phyloP scores from a whole-genome alignment of 768 basidiomycete genomes.

The Pluteus cervinus region DNA sequence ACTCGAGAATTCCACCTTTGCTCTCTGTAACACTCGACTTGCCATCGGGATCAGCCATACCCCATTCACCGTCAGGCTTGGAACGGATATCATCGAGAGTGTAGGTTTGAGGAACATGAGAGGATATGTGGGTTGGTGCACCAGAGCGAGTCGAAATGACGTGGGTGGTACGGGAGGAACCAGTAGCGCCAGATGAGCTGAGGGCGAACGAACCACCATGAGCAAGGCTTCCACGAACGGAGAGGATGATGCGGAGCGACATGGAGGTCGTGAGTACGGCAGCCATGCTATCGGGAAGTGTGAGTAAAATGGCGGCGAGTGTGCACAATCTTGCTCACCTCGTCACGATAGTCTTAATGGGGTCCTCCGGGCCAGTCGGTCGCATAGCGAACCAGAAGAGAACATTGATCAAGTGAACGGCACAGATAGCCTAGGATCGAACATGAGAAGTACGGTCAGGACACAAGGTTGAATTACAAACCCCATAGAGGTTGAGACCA shows the following conservation, averaged over 20 bases:
- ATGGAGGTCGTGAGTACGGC: conserved; percentile 85
- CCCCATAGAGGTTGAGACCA: conserved; percentile 80
- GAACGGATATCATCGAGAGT: conserved; percentile 50
- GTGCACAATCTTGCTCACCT: conserved; percentile 25
- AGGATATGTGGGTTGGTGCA: conserved; percentile 30
- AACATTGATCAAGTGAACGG: conserved; percentile 79
- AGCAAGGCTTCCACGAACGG: conserved; percentile 69
- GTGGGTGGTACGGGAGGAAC: conserved; percentile 47
- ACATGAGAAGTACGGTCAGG: conserved; percentile 2
- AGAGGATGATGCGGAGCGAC: conserved; percentile 82
- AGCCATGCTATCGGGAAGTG: conserved; percentile 49
- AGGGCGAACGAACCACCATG: conserved; percentile 66
- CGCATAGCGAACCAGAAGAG: conserved; percentile 84
- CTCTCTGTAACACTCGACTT: conserved; percentile 36
- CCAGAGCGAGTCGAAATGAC: conserved; percentile 44
- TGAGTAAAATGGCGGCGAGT: not conserved
- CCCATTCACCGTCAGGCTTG: conserved; percentile 44
- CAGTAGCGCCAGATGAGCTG: conserved; percentile 33
- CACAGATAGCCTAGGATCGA: conserved; percentile 56
- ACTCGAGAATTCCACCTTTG: conserved; percentile 28
- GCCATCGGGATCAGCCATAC: conserved; percentile 26
- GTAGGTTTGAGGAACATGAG: conserved; percentile 33
- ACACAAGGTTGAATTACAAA: conserved; percentile 25
- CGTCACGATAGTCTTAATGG: conserved; percentile 78
- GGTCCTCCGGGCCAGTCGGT: conserved; percentile 54